Percentiles rank a stretch among this genome's conserved stretches.
Conservation (phyloP, 1,139 yeast genomes). For the Taphrina communis region DNA sequence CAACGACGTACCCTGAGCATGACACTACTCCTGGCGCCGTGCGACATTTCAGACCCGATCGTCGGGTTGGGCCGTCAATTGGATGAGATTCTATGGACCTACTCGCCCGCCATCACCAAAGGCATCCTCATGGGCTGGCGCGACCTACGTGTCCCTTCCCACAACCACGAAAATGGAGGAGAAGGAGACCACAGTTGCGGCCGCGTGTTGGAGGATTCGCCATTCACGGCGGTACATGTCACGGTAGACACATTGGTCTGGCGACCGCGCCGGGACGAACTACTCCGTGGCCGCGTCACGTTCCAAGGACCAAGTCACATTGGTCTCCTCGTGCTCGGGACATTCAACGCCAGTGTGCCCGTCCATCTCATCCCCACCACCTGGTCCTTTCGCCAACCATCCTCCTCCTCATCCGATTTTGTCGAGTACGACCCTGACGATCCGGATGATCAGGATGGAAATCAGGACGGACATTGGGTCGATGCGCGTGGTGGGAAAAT, state of each 20-base stretch:
- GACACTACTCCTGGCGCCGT: constrained; percentile 41
- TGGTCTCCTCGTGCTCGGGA: constrained; percentile 87
- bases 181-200: constrained; percentile 56
- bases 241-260: constrained; percentile 83
- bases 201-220: constrained; percentile 76
- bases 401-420: constrained; percentile 72
- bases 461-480: constrained; percentile 48
- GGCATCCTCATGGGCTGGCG: constrained; percentile 86
- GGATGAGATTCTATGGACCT: constrained; percentile 86
- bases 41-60: constrained; percentile 37
- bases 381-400: constrained; percentile 71
- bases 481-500: constrained; percentile 28
- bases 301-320: constrained; percentile 95
- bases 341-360: constrained; percentile 91
- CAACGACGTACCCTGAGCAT: constrained; percentile 11
- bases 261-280: constrained; percentile 86
- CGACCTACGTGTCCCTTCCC: constrained; percentile 50
- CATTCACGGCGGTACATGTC: constrained; percentile 88
- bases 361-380: constrained; percentile 77
- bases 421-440: no score
- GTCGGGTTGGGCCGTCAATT: constrained; percentile 61
- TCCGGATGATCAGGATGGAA: constrained; percentile 80
- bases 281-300: constrained; percentile 77
- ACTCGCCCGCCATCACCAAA: constrained; percentile 64
- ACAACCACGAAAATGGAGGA: no score